phyloP scores from a whole-genome alignment of 169 alveolate genomes.

The Plasmodium vivax region DNA sequence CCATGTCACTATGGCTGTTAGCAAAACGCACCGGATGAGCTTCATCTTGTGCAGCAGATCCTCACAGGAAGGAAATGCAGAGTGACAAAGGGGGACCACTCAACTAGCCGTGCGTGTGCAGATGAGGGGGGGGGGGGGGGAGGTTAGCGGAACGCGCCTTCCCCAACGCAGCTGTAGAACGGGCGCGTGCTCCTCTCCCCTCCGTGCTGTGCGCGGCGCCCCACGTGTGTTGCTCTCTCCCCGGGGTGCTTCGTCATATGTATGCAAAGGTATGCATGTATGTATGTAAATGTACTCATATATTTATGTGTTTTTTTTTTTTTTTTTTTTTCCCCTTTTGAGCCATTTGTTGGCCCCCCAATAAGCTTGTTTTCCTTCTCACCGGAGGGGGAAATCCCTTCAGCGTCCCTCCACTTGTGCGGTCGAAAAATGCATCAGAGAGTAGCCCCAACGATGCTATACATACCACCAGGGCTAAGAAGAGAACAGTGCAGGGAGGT shows the following conservation, averaged over 20 bases:
- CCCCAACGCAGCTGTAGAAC: not conserved
- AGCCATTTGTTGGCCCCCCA: not conserved
- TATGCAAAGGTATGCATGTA: not conserved
- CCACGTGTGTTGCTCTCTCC: not conserved
- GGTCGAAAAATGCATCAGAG: not conserved
- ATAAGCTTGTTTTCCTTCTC: not conserved
- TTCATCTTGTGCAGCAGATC: constrained; percentile 18
- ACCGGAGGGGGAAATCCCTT: not conserved
- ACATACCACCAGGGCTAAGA: not conserved
- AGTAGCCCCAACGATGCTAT: not conserved
- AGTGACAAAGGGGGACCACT: not conserved
- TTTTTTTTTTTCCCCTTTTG: not conserved
- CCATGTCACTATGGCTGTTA: not conserved
- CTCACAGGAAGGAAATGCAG: not conserved
- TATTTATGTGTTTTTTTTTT: not conserved
- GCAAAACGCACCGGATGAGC: not conserved
- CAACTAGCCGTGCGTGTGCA: not conserved
- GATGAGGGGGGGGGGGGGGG: not conserved
- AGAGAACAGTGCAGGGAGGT: not conserved
- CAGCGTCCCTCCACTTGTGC: not conserved
- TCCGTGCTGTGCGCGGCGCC: not conserved
- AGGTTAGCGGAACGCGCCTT: not conserved
- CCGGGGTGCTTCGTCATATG: not conserved
- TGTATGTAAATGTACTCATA: not conserved
- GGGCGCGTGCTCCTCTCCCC: not conserved